These are phyloP conservation scores for Dichotomocladium elegans DNA, from an alignment of 371 early-diverging fungal genomes.

Conservation along the genomic window DNA sequence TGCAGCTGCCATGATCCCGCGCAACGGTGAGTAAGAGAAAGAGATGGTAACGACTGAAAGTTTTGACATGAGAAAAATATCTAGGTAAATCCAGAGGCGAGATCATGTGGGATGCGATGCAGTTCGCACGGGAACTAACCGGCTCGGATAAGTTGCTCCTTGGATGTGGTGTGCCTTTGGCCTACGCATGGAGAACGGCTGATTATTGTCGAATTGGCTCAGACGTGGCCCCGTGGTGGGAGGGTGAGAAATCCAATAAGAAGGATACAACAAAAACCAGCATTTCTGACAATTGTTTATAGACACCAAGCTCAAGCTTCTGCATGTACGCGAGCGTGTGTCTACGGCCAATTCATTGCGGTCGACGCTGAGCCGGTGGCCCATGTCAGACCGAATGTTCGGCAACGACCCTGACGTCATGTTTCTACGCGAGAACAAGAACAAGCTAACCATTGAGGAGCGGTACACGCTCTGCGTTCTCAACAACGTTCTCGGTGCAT, in stretches of 20 bases:
- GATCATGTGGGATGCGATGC: conserved; percentile 62
- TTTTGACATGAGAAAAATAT: neutral
- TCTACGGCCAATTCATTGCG: conserved; percentile 55
- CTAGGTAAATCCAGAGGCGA: conserved; percentile 42
- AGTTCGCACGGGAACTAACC: conserved; percentile 44
- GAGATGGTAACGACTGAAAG: neutral
- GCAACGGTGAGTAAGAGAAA: conserved; percentile 23
- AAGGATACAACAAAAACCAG: too few relatives aligned
- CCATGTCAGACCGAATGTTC: conserved; percentile 51
- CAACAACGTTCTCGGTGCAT: conserved; percentile 56
- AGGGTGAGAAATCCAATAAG: conserved; percentile 18
- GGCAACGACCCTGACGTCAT: conserved; percentile 64
- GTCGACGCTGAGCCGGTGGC: conserved; percentile 54
- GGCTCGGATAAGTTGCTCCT: conserved; percentile 49
- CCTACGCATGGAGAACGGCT: conserved; percentile 43
- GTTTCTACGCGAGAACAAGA: conserved; percentile 47
- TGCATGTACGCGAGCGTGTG: conserved; percentile 59
- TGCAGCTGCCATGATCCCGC: conserved; percentile 57
- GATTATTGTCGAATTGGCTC: conserved; percentile 63
- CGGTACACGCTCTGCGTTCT: conserved; percentile 51
- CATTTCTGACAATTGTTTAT: too few relatives aligned
- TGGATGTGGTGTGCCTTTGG: conserved; percentile 60
- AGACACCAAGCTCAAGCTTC: conserved; percentile 40
- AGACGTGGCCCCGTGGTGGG: conserved; percentile 59
- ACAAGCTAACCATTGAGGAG: conserved; percentile 44